A percentile compares a stretch with the other conserved stretches of the same genome.
Conservation (phyloP, 352 stramenopile genomes). For the Phytophthora niederhauseri region DNA sequence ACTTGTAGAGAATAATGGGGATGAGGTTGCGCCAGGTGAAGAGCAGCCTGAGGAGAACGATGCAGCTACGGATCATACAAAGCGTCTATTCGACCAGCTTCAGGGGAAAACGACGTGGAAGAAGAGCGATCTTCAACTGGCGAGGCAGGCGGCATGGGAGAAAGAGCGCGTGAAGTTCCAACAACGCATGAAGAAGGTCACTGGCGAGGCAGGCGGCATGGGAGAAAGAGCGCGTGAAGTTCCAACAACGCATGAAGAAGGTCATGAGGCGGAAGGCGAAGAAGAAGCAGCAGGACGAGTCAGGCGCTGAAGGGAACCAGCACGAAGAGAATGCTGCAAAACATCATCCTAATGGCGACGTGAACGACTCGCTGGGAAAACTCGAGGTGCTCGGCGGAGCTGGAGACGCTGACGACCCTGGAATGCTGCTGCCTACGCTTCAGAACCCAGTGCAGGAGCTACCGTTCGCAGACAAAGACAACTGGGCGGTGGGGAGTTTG, state of each 20-base stretch:
- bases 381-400: conserved; percentile 20
- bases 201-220: conserved; percentile 65
- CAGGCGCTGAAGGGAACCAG: conserved; percentile 23
- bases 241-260: conserved; percentile 73
- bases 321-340: conserved; percentile 1
- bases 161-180: conserved; percentile 73
- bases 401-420: conserved; percentile 21
- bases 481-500: conserved; percentile 76
- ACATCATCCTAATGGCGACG: conserved; percentile 12
- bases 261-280: conserved; percentile 62
- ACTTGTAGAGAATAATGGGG: background rate
- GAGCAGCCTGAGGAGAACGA: conserved; percentile 23
- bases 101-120: conserved; percentile 74
- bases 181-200: conserved; percentile 71
- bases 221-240: conserved; percentile 69
- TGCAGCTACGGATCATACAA: conserved; percentile 22
- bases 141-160: conserved; percentile 68
- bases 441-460: conserved; percentile 52
- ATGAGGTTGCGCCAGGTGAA: background rate
- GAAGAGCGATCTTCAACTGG: conserved; percentile 73
- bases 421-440: conserved; percentile 44
- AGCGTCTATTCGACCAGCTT: conserved; percentile 71
- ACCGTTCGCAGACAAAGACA: conserved; percentile 79
- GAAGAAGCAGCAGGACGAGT: conserved; percentile 13
- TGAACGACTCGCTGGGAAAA: conserved; percentile 33